A percentile compares a stretch with the other conserved stretches of the same genome.
These are phyloP conservation scores for Mentha longifolia DNA, from an alignment of 257 asterid species.

Conservation along the genomic window DNA sequence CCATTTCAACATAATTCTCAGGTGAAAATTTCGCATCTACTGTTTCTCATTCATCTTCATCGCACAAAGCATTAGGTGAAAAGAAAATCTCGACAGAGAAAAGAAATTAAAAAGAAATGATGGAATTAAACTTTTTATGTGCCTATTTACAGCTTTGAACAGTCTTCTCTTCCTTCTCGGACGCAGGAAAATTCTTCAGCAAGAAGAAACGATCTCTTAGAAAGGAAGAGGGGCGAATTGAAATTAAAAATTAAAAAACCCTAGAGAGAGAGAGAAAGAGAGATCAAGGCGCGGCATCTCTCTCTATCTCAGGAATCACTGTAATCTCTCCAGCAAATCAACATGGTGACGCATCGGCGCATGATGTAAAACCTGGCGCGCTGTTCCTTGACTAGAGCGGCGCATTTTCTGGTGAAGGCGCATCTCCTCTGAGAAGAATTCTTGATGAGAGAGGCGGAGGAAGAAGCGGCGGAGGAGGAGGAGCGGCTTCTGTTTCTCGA, in stretches of 20 bases:
- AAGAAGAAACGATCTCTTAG: slow-evolving; percentile 58
- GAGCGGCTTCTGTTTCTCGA: slow-evolving; percentile 39
- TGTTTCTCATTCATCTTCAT: slow-evolving; percentile 15
- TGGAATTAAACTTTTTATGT: slow-evolving; percentile 6
- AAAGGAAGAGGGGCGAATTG: slow-evolving; percentile 45
- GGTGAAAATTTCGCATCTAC: slow-evolving; percentile 7
- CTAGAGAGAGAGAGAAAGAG: neutral
- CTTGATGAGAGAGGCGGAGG: slow-evolving; percentile 31
- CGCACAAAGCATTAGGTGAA: neutral
- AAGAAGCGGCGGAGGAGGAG: slow-evolving; percentile 18
- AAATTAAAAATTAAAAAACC: neutral
- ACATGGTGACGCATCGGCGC: slow-evolving; percentile 93
- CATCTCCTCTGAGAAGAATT: slow-evolving; percentile 54
- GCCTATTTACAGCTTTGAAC: slow-evolving; percentile 27
- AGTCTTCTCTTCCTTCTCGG: slow-evolving; percentile 55
- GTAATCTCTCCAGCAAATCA: slow-evolving; percentile 87
- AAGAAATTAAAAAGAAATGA: neutral
- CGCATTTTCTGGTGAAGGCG: slow-evolving; percentile 78
- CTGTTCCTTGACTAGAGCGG: slow-evolving; percentile 77
- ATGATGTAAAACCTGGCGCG: slow-evolving; percentile 86
- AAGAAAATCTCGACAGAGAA: neutral
- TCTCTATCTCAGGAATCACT: slow-evolving; percentile 51
- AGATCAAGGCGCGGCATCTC: neutral
- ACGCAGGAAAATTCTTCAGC: slow-evolving; percentile 53
- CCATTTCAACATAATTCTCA: slow-evolving; percentile 21